Base-by-base conservation (phyloP, 768 basidiomycete genomes). In the Candolleomyces efflorescens region DNA sequence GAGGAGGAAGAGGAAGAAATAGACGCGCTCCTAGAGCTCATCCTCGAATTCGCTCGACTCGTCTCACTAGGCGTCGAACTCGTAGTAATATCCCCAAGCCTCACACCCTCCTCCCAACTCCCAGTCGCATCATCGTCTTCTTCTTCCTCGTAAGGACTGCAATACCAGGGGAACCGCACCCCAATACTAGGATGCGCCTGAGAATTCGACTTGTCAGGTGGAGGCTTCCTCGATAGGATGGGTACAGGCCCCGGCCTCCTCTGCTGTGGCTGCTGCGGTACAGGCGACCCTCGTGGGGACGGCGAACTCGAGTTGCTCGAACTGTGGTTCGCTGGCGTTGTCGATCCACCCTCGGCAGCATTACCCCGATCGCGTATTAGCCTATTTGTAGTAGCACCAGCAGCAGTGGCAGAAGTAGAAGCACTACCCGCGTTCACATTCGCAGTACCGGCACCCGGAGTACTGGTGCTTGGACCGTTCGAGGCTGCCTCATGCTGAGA, bases 161-260 rank as follows among this genome's bases (percentile, higher is more conserved):
- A 51, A 26, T 51, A 51, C 49, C 49, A 51, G 7, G 49, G 27
- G 26, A 36, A 22, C 15, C 20, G 15, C 49, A 51, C 49, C 15
- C 51, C 51, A 39, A 53, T 39, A 37, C 51, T 53, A 1, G 51
- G 51, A 36, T 53, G 51, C 0, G 51, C 51, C 32, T 53, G 51
- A 5, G 51, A 53, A 37, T 53, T 53, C 12, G 51, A 53, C 3
- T 6, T 13, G 2, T 3, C n/a, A 17, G 51, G 36, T 12, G 51
- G 32, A 9, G 51, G 51, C 13, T 37, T 24, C 20, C 9, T 17
- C 10, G 49, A 50, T 26, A 20, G 26, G 24, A 17, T 9, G 13
- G 49, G 17, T 15, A 32, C 24, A 26, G 5, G 7, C 5, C 23
- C 11, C 32, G 32, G 32, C 32, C 2, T n/a, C n/a, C n/a, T n/a